Conservation (phyloP, 2,329 filamentous ascomycete genomes). For the Diaporthe velutina region DNA sequence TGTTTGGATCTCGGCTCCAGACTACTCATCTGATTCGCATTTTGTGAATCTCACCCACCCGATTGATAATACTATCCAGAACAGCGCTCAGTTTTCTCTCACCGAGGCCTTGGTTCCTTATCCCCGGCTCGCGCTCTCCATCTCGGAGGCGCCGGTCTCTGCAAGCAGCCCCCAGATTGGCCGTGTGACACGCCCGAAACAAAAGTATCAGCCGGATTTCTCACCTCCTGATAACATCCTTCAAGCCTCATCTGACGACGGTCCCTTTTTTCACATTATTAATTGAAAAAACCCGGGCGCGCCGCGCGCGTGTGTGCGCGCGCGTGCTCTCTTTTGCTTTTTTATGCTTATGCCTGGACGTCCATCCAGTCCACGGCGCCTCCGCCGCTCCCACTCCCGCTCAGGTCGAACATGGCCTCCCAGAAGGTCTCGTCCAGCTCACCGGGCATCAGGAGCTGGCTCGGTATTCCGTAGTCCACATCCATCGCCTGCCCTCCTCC, state of each 20-base stretch:
- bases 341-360: constrained; percentile 25
- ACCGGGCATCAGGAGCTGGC: constrained; percentile 19
- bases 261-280: neutral
- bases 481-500: constrained; percentile 36
- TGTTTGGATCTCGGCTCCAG: neutral
- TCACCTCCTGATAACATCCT: constrained; percentile 15
- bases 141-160: neutral
- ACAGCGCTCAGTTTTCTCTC: neutral
- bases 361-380: constrained; percentile 20
- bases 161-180: neutral
- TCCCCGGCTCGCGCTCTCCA: neutral
- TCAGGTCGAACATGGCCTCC: constrained; percentile 38
- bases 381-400: constrained; percentile 4
- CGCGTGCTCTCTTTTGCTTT: neutral
- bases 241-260: constrained; percentile 25
- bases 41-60: neutral
- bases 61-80: neutral
- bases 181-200: constrained; percentile 24
- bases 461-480: constrained; percentile 26
- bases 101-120: no score
- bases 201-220: constrained; percentile 8
- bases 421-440: constrained; percentile 39
- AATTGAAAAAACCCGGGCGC: neutral
- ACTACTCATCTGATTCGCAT: constrained; percentile 1
- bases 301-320: neutral